A percentile compares a stretch with the other conserved stretches of the same genome.
These are phyloP conservation scores for Acanthamoeba divionensis DNA, from an alignment of 208 protist genomes.

Conservation along the genomic window DNA sequence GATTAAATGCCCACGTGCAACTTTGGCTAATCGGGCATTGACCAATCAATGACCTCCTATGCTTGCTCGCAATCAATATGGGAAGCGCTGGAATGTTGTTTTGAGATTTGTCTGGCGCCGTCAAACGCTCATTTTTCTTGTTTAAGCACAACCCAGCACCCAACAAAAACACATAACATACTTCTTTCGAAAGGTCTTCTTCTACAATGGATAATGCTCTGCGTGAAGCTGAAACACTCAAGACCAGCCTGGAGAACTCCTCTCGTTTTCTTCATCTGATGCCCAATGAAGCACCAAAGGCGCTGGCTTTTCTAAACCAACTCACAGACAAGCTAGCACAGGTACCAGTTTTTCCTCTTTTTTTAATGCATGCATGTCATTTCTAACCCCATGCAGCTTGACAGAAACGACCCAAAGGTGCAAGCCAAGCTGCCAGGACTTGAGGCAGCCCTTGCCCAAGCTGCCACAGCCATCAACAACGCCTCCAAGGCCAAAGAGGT, in stretches of 20 bases:
- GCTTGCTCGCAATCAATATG: too few species aligned
- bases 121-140: too few species aligned
- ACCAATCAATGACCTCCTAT: too few species aligned
- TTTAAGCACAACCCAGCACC: too few species aligned
- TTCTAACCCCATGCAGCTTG: neutral
- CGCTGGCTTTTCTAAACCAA: slow-evolving; percentile 11
- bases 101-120: too few species aligned
- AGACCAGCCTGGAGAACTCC: neutral
- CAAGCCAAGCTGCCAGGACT: slow-evolving; percentile 28
- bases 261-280: slow-evolving; percentile 30
- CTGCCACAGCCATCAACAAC: neutral
- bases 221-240: slow-evolving; percentile 9
- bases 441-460: neutral
- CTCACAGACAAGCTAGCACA: slow-evolving; percentile 14
- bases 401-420: slow-evolving; percentile 27
- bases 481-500: slow-evolving; percentile 18
- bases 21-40: too few species aligned
- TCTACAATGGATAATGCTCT: neutral
- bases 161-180: too few species aligned
- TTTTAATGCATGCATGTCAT: neutral
- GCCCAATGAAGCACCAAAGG: slow-evolving; percentile 27
- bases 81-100: too few species aligned
- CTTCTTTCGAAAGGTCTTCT: neutral
- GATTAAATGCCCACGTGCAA: too few species aligned
- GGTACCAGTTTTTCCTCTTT: neutral